Evolutionary conservation across 169 alveolate genomes (phyloP), one percentile per base, ranked within the genome.

Genomic region (Theileria sp.): DNA sequence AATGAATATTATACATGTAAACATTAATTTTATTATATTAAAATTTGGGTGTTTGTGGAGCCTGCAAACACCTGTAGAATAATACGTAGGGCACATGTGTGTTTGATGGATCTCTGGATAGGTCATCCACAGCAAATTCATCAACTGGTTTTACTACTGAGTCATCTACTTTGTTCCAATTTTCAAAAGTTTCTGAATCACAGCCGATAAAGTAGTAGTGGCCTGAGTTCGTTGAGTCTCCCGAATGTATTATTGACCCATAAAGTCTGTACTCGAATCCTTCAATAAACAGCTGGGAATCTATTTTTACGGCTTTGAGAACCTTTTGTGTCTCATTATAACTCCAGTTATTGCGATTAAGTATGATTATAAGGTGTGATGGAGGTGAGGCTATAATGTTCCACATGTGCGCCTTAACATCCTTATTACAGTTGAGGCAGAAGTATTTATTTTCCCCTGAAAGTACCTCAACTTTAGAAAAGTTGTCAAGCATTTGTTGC

Each of bases 201-300:
- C 93, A 71, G 19, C 96, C 96, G 10, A 93, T 77, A 75, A 86
- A 91, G 85, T 93, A 93, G 83, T 93, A 93, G 71, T 93, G 96
- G 23, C 96, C 96, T 3, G 93, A 84, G 32, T 91, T 70, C 9
- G 95, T 82, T 21, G 92, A 72, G 38, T 69, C 58, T 4, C 96
- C 96, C 34, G 86, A 68, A 79, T 93, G 96, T 34, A 93, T 78
- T 17, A 93, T 87, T n/a, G 87, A 84, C 56, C 94, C 95, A 72
- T 91, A 93, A 44, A 93, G 83, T 49, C 71, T 77, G 81, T 93
- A 93, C 58, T 79, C 81, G 73, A 93, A 91, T 19, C 87, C 91
- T 61, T 90, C 81, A 5, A 93, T 77, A 25, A 69, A 69, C 21
- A 92, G 78, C 9, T 56, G 44, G 26, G 71, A 56, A 76, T 92